These are phyloP conservation scores for Plasmodium knowlesi DNA, from an alignment of 169 alveolate species.

Conservation along the genomic window DNA sequence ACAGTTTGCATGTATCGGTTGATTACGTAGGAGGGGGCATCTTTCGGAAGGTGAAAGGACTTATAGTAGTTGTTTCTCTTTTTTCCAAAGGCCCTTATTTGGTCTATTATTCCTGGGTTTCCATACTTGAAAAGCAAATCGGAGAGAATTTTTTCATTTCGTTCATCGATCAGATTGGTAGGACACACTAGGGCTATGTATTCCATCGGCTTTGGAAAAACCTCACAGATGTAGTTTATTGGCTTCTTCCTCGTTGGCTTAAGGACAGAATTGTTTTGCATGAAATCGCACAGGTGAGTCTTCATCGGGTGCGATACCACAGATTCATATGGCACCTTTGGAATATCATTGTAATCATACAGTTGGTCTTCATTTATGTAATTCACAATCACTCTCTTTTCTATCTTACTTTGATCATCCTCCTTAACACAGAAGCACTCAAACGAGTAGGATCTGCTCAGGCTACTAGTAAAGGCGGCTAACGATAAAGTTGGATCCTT, in stretches of 20 bases:
- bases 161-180: slow-evolving; percentile 13
- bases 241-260: slow-evolving; percentile 11
- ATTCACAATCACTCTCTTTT: slow-evolving; percentile 20
- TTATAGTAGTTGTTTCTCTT: slow-evolving; percentile 39
- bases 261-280: not conserved
- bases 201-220: slow-evolving; percentile 54
- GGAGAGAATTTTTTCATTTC: slow-evolving; percentile 34
- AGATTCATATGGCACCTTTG: not conserved
- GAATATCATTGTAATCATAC: slow-evolving; percentile 29
- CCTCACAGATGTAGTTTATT: slow-evolving; percentile 20
- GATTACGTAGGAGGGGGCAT: slow-evolving; percentile 29
- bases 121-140: not conserved
- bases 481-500: not conserved
- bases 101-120: not conserved
- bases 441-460: slow-evolving; percentile 3
- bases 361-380: slow-evolving; percentile 48
- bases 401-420: not conserved
- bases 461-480: slow-evolving; percentile 28
- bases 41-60: slow-evolving; percentile 16
- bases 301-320: not conserved
- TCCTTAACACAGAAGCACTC: slow-evolving; percentile 51
- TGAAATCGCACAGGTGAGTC: slow-evolving; percentile 64
- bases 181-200: slow-evolving; percentile 60
- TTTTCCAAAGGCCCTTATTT: not conserved
- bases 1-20: slow-evolving; percentile 6